Base-by-base conservation (phyloP, 1,284 basidiomycete species). In the Pyrrhoderma noxium region DNA sequence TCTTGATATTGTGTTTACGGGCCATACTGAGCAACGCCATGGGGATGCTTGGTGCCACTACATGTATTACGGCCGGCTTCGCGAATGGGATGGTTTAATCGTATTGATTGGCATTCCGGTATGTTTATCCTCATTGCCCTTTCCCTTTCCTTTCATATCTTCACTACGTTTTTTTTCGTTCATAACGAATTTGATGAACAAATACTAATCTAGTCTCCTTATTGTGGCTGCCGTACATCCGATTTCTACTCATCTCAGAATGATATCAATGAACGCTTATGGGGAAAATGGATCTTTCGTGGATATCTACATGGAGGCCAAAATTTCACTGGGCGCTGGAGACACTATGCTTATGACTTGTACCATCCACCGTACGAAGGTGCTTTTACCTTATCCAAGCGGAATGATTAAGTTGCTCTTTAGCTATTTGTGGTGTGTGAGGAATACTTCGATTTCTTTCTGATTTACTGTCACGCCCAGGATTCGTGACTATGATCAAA, bases 271-370 rank as follows among this genome's bases (percentile, higher is more conserved):
- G 56, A 56, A 37, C 58, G 55, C 9, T 57, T 64, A 2, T 53
- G 52, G 9, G 76, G 75, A 41, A 61, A 70, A 8, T 71, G 74
- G 61, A 72, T 87, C 46, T 80, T 88, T 58, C 82, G 79, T 34
- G 85, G 85, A 2, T 87, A 86, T 60, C 56, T 88, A 41, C 71
- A 81, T 11, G 82, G 77, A 0, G 75, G 74, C 11, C 67, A 74
- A 56, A 83, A 76, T 52, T 76, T 87, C 56, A 80, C 85, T 11
- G 85, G 85, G 7, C 80, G 77, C 50, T 87, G 85, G 85, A 70
- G 84, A 23, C 54, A 52, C 35, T 55, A 55, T 36, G 45, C 54
- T 16, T 55, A 55, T 34, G 54, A 55, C 22, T n/a, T 49, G 9
- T 37, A 40, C 27, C 31, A 37, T 9, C 49, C 54, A n/a, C 43